Evolutionary conservation across 768 basidiomycete genomes (phyloP), one percentile per base, ranked within the genome.

Genomic region (Galerina marginata): DNA sequence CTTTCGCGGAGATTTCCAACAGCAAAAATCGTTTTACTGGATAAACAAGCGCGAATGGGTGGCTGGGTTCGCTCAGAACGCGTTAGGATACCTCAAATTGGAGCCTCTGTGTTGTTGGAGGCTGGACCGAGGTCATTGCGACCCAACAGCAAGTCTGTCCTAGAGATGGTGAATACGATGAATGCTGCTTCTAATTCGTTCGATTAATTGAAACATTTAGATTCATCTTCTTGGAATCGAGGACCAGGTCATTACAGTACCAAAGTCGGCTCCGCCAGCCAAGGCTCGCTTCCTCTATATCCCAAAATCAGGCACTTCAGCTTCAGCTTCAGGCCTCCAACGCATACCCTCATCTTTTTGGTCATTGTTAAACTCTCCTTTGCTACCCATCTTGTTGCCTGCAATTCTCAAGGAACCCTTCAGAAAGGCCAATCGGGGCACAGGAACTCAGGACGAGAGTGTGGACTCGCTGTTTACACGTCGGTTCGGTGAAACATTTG

Each of bases 41-140:
- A 98, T 66, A 84, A 80, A 62, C 75, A 84, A 9, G 49, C 73
- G 0, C 78, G 86, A 2, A 72, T 91, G 4, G 96, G 96, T 11
- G 96, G 96, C n/a, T 98, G 95, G 96, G 83, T 94, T 0, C 79
- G 76, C 54, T 90, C 84, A 50, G 81, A 86, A 57, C 81, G 82
- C n/a, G 79, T 89, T 20, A 64, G 75, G 7, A 64, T 91, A 9
- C 68, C 67, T 4, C 52, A 64, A 36, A 51, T 63, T 3, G 55
- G 53, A 20, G 53, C 42, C 4, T 68, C 73, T 4, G 81, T 95
- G 10, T 69, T 92, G 3, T 77, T 98, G 5, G 96, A 99, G 77
- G 81, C 85, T 23, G 96, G 96, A 1, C 95, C 96, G 25, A 79
- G 96, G 42, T 96, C 93, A 15, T 77, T 99, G 33, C 75, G 95